Percentiles rank a stretch among this genome's conserved stretches.
These are phyloP conservation scores for Clausena lansium DNA, from an alignment of 345 rosid species.

Conservation along the genomic window DNA sequence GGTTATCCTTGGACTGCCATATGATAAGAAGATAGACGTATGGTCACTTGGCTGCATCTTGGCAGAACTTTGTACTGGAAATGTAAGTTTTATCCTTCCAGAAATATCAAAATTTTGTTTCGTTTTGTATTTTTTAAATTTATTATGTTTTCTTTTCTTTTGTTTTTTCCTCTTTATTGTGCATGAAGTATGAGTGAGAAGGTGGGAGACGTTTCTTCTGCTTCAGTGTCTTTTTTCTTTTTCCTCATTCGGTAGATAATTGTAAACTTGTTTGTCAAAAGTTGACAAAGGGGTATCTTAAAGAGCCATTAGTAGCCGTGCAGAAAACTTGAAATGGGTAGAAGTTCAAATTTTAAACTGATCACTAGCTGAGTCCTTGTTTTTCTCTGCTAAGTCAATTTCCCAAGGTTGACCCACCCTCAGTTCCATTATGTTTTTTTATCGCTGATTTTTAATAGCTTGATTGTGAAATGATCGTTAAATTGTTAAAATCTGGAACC, in stretches of 20 bases:
- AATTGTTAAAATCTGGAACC: background rate
- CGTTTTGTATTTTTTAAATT: too few species aligned
- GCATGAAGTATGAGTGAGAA: background rate
- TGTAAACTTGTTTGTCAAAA: background rate
- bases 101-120: background rate
- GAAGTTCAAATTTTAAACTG: background rate
- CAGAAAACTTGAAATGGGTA: background rate
- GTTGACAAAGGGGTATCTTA: background rate
- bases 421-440: too few species aligned
- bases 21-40: conserved; percentile 93
- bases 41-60: conserved; percentile 99
- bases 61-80: conserved; percentile 98
- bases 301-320: background rate
- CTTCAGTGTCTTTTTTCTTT: background rate
- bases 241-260: background rate
- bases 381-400: too few species aligned
- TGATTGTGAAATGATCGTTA: background rate
- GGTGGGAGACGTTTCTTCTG: background rate
- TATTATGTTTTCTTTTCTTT: background rate
- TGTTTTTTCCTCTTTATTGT: background rate
- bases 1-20: conserved; percentile 91
- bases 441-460: too few species aligned
- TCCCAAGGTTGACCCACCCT: too few species aligned
- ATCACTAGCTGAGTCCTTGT: background rate
- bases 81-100: conserved; percentile 56